Percentiles rank a stretch among this genome's conserved stretches.
These are phyloP conservation scores for Cyberlindnera samutprakarnensis DNA, from an alignment of 805 yeast genomes.

Conservation along the genomic window DNA sequence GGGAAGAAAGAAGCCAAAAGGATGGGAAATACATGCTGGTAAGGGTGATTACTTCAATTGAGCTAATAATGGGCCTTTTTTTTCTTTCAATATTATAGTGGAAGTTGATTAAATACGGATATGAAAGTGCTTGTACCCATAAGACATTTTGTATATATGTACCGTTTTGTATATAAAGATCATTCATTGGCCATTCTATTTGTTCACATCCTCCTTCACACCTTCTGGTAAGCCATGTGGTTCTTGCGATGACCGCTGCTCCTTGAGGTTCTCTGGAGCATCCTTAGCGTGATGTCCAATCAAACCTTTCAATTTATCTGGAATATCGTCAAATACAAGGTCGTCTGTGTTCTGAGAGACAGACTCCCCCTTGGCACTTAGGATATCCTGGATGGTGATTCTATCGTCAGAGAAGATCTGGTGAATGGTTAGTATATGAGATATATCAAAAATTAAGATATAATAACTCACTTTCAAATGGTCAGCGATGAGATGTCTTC, in stretches of 20 bases:
- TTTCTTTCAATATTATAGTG: too few species aligned
- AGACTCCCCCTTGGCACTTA: conserved; percentile 68
- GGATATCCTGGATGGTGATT: conserved; percentile 73
- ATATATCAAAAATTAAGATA: not conserved
- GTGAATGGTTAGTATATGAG: conserved; percentile 20
- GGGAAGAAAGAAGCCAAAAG: conserved; percentile 49
- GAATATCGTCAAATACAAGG: conserved; percentile 61
- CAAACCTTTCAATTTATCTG: conserved; percentile 39
- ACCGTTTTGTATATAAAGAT: not conserved
- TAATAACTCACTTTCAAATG: conserved; percentile 46
- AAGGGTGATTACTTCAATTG: conserved; percentile 10
- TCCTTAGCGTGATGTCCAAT: conserved; percentile 67
- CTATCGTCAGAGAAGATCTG: conserved; percentile 71
- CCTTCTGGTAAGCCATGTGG: conserved; percentile 5
- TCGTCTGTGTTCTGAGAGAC: conserved; percentile 61
- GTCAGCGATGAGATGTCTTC: conserved; percentile 87
- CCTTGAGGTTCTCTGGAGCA: conserved; percentile 39
- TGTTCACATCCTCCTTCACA: too few species aligned
- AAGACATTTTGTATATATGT: not conserved
- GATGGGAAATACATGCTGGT: conserved; percentile 52
- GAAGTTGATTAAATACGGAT: too few species aligned
- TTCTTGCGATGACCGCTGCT: not conserved
- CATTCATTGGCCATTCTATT: not conserved
- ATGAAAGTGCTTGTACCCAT: too few species aligned
- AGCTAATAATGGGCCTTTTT: too few species aligned